These are phyloP conservation scores for Mycena belliarum DNA, from an alignment of 768 basidiomycete species.

Conservation along the genomic window DNA sequence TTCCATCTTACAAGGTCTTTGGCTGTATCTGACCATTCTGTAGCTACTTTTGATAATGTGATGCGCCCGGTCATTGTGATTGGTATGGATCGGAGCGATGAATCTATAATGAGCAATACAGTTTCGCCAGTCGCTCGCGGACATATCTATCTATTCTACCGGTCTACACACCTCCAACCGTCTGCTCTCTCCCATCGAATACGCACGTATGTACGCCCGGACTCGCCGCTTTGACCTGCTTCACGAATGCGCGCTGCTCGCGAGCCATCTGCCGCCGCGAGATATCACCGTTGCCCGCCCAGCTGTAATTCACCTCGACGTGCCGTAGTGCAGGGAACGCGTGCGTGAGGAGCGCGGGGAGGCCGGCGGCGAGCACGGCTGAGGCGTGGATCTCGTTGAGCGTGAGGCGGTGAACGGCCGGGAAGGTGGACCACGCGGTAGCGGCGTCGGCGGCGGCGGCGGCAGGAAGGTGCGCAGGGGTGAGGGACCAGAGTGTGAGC, in stretches of 20 bases:
- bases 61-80: too few species aligned
- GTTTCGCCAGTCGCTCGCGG: too few species aligned
- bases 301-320: slow-evolving; percentile 4
- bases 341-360: background rate
- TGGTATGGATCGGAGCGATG: too few species aligned
- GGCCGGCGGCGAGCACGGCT: background rate
- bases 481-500: slow-evolving; percentile 10
- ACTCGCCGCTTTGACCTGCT: background rate
- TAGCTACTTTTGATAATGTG: too few species aligned
- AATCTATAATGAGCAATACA: too few species aligned
- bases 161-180: background rate
- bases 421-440: background rate
- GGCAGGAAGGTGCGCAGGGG: background rate
- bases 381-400: background rate
- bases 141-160: too few species aligned
- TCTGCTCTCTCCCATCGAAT: background rate
- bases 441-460: background rate
- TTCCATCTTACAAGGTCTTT: too few species aligned
- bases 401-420: background rate
- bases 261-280: background rate
- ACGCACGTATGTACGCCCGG: background rate
- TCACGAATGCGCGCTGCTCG: slow-evolving; percentile 2
- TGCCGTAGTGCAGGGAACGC: slow-evolving; percentile 2
- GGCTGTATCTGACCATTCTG: too few species aligned
- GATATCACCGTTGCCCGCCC: background rate